A percentile compares a stretch with the other conserved stretches of the same genome.
These are phyloP conservation scores for Didymella pomorum DNA, from an alignment of 2,329 filamentous ascomycete species.

Conservation along the genomic window DNA sequence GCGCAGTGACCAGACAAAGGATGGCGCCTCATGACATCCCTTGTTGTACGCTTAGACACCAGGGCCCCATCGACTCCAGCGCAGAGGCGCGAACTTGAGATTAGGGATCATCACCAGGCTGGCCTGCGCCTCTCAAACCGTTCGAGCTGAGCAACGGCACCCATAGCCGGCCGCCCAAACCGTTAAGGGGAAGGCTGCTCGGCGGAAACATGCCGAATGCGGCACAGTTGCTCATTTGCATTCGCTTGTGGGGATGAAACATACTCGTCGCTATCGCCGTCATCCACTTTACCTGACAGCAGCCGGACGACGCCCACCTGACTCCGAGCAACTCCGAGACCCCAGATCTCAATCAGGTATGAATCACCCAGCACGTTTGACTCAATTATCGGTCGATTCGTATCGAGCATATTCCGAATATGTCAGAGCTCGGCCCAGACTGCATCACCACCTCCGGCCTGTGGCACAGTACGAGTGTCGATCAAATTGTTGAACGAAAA, in stretches of 20 bases:
- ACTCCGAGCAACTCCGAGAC: not conserved
- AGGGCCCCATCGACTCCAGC: not conserved
- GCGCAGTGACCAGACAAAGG: not conserved
- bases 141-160: not conserved
- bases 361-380: not conserved
- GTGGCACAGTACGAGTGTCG: not conserved
- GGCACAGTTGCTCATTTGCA: not conserved
- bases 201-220: not conserved
- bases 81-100: not conserved
- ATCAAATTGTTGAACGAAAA: not conserved
- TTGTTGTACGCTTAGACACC: not conserved
- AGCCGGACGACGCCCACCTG: too few species aligned
- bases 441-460: not conserved
- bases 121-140: too few species aligned
- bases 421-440: not conserved
- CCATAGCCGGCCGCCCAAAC: not conserved
- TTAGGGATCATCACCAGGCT: not conserved
- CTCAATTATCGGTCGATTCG: too few species aligned
- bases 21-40: not conserved
- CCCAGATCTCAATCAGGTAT: not conserved
- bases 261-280: not conserved
- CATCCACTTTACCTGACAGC: not conserved
- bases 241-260: not conserved
- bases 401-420: too few species aligned
- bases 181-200: not conserved